Evolutionary conservation across 2,329 filamentous ascomycete species (phyloP).

Genomic region (Fonsecaea nubica): DNA sequence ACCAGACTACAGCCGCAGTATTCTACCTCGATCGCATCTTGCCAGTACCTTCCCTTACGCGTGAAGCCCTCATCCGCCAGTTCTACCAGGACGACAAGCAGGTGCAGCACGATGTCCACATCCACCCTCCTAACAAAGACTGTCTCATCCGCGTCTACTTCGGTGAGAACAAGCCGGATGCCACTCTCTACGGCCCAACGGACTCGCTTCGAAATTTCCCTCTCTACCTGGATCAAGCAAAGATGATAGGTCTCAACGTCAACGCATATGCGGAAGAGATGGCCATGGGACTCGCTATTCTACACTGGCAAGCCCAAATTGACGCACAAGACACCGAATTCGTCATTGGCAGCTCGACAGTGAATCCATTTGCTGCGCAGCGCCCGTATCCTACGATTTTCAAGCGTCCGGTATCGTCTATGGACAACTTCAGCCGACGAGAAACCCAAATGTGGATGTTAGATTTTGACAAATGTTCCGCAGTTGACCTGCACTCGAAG

Average conservation of each 20-base stretch:
- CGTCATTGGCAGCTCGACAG: slow-evolving; percentile 28
- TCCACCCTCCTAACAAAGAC: slow-evolving; percentile 22
- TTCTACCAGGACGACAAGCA: slow-evolving; percentile 16
- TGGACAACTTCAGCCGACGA: slow-evolving; percentile 14
- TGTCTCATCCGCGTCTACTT: slow-evolving; percentile 28
- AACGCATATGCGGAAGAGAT: slow-evolving; percentile 32
- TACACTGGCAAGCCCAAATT: slow-evolving; percentile 33
- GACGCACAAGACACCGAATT: slow-evolving; percentile 34
- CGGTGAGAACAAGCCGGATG: slow-evolving; percentile 20
- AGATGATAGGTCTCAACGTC: slow-evolving; percentile 24
- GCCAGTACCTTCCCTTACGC: slow-evolving; percentile 17
- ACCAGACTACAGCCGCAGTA: slow-evolving; percentile 18
- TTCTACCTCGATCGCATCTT: slow-evolving; percentile 28
- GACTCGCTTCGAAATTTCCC: slow-evolving; percentile 33
- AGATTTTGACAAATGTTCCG: slow-evolving; percentile 27
- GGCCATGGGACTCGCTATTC: slow-evolving; percentile 30
- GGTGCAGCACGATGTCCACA: slow-evolving; percentile 14
- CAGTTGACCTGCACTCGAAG: slow-evolving; percentile 14
- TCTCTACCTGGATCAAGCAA: slow-evolving; percentile 30
- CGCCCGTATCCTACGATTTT: background rate
- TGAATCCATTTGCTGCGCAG: slow-evolving; percentile 1
- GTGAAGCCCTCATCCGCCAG: slow-evolving; percentile 7
- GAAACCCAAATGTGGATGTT: slow-evolving; percentile 33
- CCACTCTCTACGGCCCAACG: slow-evolving; percentile 14
- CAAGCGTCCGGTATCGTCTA: slow-evolving; percentile 13